A percentile compares a stretch with the other conserved stretches of the same genome.
phyloP scores from a whole-genome alignment of 139 green algal genomes.

The Astrephomene gubernaculifera region DNA sequence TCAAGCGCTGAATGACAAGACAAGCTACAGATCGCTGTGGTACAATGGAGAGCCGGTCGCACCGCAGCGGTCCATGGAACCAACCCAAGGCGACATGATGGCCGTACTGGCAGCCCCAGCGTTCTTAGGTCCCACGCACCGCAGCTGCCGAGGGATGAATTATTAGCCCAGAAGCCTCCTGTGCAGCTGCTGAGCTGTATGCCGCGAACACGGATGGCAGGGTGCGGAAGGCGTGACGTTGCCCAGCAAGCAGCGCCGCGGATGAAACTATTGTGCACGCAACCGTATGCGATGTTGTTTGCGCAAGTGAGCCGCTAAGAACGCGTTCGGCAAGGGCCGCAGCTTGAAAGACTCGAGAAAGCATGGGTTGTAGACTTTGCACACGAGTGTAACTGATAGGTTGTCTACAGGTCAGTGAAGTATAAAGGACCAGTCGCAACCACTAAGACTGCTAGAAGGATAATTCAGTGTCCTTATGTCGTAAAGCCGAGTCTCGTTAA shows the following conservation, averaged over 20 bases:
- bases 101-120: background rate
- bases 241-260: background rate
- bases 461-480: too few species aligned
- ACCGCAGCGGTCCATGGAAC: too few species aligned
- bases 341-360: constrained; percentile 10
- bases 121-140: background rate
- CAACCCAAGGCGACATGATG: too few species aligned
- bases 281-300: background rate
- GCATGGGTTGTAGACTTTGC: constrained; percentile 19
- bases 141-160: constrained; percentile 36
- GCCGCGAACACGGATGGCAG: background rate
- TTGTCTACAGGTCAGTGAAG: too few species aligned
- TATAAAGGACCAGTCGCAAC: too few species aligned
- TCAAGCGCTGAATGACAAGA: too few species aligned
- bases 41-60: too few species aligned
- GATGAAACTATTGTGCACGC: too few species aligned
- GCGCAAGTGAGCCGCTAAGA: background rate
- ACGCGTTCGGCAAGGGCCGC: constrained; percentile 21
- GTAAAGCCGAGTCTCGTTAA: too few species aligned
- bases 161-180: background rate
- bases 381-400: too few species aligned
- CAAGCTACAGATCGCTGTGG: too few species aligned
- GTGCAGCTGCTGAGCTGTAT: background rate
- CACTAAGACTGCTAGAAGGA: too few species aligned
- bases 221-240: background rate